These are phyloP conservation scores for Cyberlindnera nakhonratchasimensis DNA, from an alignment of 805 yeast genomes.

Conservation along the genomic window DNA sequence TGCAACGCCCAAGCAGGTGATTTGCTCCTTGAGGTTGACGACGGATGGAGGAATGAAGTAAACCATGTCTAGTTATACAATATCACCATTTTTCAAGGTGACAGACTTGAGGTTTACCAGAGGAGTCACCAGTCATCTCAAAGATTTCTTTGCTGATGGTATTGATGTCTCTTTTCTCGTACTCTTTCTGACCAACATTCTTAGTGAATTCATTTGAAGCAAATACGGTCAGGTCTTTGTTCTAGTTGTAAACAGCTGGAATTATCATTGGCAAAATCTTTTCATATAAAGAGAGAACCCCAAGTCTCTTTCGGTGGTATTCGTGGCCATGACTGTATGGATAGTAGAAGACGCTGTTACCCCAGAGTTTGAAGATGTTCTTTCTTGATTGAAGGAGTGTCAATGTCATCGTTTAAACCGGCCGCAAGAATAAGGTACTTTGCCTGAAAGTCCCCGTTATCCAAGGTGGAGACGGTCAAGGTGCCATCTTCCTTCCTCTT, in stretches of 20 bases:
- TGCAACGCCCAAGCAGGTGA: constrained; percentile 7
- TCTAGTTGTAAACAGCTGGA: constrained; percentile 13
- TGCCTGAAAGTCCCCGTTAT: neutral
- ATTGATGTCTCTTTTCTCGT: neutral
- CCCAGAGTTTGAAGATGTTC: constrained; percentile 19
- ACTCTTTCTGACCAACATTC: neutral
- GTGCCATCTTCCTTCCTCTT: neutral
- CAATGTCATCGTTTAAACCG: constrained; percentile 17
- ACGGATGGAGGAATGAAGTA: constrained; percentile 3
- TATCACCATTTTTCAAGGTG: constrained; percentile 1
- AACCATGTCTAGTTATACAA: constrained; percentile 3
- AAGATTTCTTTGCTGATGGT: neutral
- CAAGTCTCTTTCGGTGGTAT: constrained; percentile 11
- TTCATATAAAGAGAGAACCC: constrained; percentile 4
- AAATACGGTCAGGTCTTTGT: constrained; percentile 13
- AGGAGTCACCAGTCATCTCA: neutral
- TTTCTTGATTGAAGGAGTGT: constrained; percentile 9
- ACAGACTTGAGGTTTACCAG: neutral
- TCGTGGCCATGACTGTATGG: constrained; percentile 20
- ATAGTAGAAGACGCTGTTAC: constrained; percentile 10
- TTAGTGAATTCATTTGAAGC: neutral
- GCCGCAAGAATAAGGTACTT: constrained; percentile 14
- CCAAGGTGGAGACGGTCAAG: neutral
- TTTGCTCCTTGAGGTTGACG: constrained; percentile 1
- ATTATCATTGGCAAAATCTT: constrained; percentile 4